Base-by-base conservation (phyloP, 164 flowering plant species). In the Macadamia tetraphylla region DNA sequence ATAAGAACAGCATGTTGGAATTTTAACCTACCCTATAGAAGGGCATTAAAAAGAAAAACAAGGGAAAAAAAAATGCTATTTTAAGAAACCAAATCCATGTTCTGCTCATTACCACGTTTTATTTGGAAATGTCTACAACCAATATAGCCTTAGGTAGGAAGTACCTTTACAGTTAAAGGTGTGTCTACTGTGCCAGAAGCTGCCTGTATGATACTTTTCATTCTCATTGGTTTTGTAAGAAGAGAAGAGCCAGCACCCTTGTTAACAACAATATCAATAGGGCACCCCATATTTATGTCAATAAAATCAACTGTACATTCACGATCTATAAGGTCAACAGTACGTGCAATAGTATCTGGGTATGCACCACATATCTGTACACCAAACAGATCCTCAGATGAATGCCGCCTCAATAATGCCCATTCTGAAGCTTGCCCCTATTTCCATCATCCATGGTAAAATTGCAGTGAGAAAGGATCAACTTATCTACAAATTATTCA, bases 391-490 rank as follows among this genome's bases (percentile, higher is more conserved):
- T 90, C 84, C 76, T 94, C 99, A 12, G 92, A 85, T 64, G 94
- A 78, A 80, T 94, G 98, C 13, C 99, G 87, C 63, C 97, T 88
- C 69, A 94, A 69, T 73, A 94, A 73, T 60, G 99, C 98, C 99
- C 99, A 94, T 77, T 94, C 98, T 53, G 99, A 86, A 76, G 98
- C 97, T 86, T 92, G 97, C 52, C 99, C 99, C 98, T 94, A 58
- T 66, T 65, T 64, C 42, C 61, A 70, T 8, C 56, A 63, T 9
- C 57, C 18, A 53, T 53, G 57, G 17, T 53, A 63, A 69, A 46
- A 55, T 14, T 67, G 60, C 35, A 65, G 42, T 67, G 2, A 76
- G 48, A 64, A 57, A 43, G 18, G 51, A 46, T 46, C 13, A 11
- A 46, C 9, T 46, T 46, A 8, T 46, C 51, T 46, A 46, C 1